Evolutionary conservation across 2,329 filamentous ascomycete species (phyloP).

Genomic region (Phialocephala sp.): DNA sequence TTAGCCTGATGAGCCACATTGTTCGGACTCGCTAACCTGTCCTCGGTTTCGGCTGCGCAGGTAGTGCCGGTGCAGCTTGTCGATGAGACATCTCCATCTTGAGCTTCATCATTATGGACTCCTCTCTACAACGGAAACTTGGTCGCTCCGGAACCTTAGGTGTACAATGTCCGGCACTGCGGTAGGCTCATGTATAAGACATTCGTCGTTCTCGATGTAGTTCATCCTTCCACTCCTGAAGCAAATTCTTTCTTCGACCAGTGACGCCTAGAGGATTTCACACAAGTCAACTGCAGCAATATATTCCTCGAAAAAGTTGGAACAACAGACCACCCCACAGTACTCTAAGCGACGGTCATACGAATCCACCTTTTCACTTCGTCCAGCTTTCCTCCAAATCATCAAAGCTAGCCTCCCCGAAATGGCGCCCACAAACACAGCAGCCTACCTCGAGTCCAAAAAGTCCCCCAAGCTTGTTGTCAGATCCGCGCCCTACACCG

Average conservation of each 20-base stretch:
- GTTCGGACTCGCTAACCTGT: not conserved
- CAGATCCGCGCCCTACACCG: constrained; percentile 45
- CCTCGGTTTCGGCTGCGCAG: not conserved
- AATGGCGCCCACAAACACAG: constrained; percentile 13
- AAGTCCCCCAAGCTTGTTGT: constrained; percentile 43
- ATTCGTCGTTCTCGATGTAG: not conserved
- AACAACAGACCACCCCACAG: not conserved
- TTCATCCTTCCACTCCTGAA: not conserved
- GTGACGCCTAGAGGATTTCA: not conserved
- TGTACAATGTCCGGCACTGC: not conserved
- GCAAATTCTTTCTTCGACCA: not conserved
- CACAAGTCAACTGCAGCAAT: not conserved
- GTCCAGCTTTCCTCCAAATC: not conserved
- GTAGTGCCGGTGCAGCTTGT: not conserved
- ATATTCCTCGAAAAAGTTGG: not conserved
- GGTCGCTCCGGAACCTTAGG: not conserved
- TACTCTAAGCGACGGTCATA: not conserved
- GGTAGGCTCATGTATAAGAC: not conserved
- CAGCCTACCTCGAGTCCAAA: constrained; percentile 33
- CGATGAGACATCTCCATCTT: not conserved
- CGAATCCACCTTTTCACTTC: not conserved
- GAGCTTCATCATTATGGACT: not conserved
- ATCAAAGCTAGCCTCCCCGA: not conserved
- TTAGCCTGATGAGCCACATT: not conserved
- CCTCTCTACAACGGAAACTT: not conserved